These are phyloP conservation scores for Cerrena zonata DNA, from an alignment of 1,284 basidiomycete species.

Conservation along the genomic window DNA sequence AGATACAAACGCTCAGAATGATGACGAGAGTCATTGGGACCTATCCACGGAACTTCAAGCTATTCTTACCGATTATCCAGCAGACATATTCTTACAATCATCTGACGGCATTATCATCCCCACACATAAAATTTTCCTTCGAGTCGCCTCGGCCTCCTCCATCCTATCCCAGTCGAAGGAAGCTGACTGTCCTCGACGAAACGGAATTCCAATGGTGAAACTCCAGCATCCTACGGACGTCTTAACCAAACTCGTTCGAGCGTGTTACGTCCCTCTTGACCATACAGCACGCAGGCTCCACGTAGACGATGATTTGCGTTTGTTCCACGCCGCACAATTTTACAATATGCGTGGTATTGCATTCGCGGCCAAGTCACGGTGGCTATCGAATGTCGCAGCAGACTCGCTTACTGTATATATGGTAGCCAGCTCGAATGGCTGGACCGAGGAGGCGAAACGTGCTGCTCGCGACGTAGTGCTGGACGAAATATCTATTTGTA, in stretches of 20 bases:
- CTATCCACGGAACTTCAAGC: not conserved
- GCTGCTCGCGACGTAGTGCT: slow-evolving; percentile 9
- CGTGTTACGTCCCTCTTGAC: not conserved
- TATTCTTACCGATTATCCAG: not conserved
- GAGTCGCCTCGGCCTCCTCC: not conserved
- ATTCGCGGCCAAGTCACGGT: not conserved
- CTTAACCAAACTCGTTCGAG: not conserved
- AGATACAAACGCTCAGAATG: not conserved
- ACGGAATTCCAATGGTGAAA: not conserved
- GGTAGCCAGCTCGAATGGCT: slow-evolving; percentile 7
- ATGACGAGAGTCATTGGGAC: no score
- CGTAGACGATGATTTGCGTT: not conserved
- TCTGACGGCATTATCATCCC: not conserved
- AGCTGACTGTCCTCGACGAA: not conserved
- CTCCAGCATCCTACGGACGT: not conserved
- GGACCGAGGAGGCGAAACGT: slow-evolving; percentile 5
- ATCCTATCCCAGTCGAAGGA: not conserved
- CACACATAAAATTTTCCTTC: not conserved
- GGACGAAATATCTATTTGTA: not conserved
- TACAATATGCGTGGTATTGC: slow-evolving; percentile 2
- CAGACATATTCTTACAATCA: not conserved
- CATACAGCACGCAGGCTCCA: not conserved
- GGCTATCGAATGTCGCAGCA: not conserved
- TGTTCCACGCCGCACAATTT: not conserved
- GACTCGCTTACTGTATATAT: slow-evolving; percentile 13